A percentile compares a stretch with the other conserved stretches of the same genome.
Evolutionary conservation across 306 rosid species (phyloP).

Genomic region (Comarum palustre): DNA sequence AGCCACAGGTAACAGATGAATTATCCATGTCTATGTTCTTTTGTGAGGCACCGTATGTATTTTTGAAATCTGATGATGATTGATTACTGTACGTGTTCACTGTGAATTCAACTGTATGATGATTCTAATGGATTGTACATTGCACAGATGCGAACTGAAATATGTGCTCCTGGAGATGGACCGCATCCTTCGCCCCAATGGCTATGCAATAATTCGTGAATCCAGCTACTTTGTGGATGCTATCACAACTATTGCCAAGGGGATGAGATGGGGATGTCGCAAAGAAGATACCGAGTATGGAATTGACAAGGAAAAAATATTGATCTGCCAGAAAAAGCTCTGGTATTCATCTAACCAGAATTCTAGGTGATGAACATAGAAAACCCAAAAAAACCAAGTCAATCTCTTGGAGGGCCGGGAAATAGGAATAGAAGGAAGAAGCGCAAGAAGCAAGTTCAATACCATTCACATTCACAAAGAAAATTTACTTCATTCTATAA

Average conservation of each 20-base stretch:
- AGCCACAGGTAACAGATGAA: constrained; percentile 66
- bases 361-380: constrained; percentile 47
- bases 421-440: constrained; percentile 26
- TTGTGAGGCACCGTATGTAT: background rate
- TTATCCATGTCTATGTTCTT: background rate
- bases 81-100: background rate
- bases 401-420: constrained; percentile 29
- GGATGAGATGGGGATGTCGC: constrained; percentile 78
- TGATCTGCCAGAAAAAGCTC: constrained; percentile 87
- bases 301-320: constrained; percentile 68
- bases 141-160: constrained; percentile 87
- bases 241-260: constrained; percentile 57
- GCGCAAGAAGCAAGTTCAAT: constrained; percentile 43
- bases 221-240: constrained; percentile 75
- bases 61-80: background rate
- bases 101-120: background rate
- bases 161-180: constrained; percentile 90
- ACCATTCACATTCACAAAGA: constrained; percentile 48
- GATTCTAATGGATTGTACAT: constrained; percentile 25
- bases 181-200: constrained; percentile 72
- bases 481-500: constrained; percentile 37
- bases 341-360: constrained; percentile 67
- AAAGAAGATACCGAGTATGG: constrained; percentile 68
- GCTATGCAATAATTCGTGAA: constrained; percentile 72
- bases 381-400: constrained; percentile 15